phyloP scores from a whole-genome alignment of 1,284 basidiomycete species.

The Sphagnurus paluster region DNA sequence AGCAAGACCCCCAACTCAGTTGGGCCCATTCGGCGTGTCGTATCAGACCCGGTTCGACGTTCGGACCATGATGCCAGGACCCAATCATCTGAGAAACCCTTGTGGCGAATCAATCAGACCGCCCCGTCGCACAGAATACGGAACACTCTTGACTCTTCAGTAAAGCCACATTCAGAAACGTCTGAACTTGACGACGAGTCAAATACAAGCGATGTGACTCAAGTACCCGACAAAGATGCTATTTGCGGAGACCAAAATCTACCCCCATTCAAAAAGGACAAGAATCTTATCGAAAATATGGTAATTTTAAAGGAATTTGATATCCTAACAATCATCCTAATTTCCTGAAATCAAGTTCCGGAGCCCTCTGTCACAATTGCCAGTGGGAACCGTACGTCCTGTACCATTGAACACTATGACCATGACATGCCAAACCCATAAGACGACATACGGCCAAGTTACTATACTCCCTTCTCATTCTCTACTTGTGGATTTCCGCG shows the following conservation, averaged over 20 bases:
- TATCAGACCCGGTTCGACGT: constrained; percentile 22
- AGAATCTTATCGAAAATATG: no score
- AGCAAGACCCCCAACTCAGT: neutral
- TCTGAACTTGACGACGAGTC: constrained; percentile 1
- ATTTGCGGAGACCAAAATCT: neutral
- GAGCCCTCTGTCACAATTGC: constrained; percentile 12
- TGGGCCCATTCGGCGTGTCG: constrained; percentile 20
- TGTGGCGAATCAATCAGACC: constrained; percentile 3
- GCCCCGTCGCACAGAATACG: neutral
- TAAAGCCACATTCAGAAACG: neutral
- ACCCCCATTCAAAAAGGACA: no score
- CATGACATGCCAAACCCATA: constrained; percentile 45
- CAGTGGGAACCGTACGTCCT: constrained; percentile 36
- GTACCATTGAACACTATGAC: constrained; percentile 36
- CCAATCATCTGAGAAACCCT: neutral
- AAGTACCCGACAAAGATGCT: neutral
- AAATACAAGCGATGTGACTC: neutral
- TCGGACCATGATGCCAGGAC: neutral
- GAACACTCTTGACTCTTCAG: neutral
- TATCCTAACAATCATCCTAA: neutral
- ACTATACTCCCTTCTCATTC: constrained; percentile 49
- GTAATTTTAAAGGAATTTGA: no score
- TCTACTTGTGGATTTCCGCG: constrained; percentile 53
- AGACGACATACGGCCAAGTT: constrained; percentile 46
- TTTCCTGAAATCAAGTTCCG: neutral